phyloP scores from a whole-genome alignment of 805 yeast genomes.

The Wickerhamiella spandovensis region DNA sequence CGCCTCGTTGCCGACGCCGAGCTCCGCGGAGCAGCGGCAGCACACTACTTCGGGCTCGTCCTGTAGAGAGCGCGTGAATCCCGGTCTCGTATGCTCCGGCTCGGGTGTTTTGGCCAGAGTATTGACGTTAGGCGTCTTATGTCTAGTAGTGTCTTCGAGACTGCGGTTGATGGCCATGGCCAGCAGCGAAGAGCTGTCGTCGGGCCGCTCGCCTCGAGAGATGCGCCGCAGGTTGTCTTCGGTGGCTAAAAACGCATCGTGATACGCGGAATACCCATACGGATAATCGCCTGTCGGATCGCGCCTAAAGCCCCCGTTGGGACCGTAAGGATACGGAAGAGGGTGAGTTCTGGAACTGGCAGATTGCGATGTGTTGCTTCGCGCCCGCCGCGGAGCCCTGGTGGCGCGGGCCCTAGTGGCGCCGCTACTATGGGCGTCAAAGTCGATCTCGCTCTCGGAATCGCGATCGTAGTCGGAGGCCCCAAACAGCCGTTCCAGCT shows the following conservation, averaged over 20 bases:
- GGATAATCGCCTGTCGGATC: too few relatives aligned
- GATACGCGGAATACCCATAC: too few relatives aligned
- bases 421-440: too few relatives aligned
- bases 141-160: background rate
- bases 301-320: too few relatives aligned
- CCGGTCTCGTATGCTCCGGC: conserved; percentile 6
- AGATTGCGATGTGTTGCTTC: too few relatives aligned
- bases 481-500: too few relatives aligned
- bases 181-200: background rate
- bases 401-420: too few relatives aligned
- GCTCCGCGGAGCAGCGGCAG: conserved; percentile 52
- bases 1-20: conserved; percentile 36
- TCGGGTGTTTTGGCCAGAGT: background rate
- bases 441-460: too few relatives aligned
- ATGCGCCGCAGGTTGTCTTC: background rate
- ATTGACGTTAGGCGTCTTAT: background rate
- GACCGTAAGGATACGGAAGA: too few relatives aligned
- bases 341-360: too few relatives aligned
- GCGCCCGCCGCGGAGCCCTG: too few relatives aligned
- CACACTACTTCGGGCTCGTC: conserved; percentile 36
- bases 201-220: background rate
- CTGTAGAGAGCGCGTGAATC: conserved; percentile 22
- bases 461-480: too few relatives aligned
- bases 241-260: background rate
- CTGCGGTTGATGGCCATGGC: background rate